Evolutionary conservation across 129 eudicot genomes (phyloP).

Genomic region (Arctium minus): DNA sequence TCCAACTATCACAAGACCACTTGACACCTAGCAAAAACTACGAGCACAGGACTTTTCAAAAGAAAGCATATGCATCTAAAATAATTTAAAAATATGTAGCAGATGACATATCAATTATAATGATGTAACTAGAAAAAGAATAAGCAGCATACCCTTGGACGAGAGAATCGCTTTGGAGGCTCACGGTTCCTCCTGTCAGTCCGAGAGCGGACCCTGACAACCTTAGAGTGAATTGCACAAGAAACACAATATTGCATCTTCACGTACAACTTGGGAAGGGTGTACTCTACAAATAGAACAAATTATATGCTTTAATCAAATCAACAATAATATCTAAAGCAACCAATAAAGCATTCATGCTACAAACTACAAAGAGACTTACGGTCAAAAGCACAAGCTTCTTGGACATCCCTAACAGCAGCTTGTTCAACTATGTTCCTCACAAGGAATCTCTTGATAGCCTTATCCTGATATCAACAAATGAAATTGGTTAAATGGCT

Average conservation of each 20-base stretch:
- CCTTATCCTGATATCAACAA: slow-evolving; percentile 52
- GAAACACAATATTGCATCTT: slow-evolving; percentile 79
- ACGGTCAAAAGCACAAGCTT: slow-evolving; percentile 79
- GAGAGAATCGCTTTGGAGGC: slow-evolving; percentile 74
- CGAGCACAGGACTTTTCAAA: neutral
- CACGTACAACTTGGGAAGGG: slow-evolving; percentile 70
- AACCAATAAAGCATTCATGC: neutral
- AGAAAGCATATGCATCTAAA: neutral
- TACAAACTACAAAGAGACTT: neutral
- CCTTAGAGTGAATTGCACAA: slow-evolving; percentile 82
- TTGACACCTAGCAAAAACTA: neutral
- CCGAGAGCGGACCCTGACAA: slow-evolving; percentile 59
- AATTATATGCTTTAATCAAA: neutral
- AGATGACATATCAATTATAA: neutral
- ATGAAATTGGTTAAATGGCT: neutral
- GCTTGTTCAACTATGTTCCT: slow-evolving; percentile 86
- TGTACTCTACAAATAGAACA: slow-evolving; percentile 35
- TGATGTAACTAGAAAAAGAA: neutral
- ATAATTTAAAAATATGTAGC: neutral
- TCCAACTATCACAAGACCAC: neutral
- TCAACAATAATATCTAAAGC: neutral
- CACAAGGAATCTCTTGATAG: slow-evolving; percentile 79
- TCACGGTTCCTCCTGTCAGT: slow-evolving; percentile 73
- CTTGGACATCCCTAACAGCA: slow-evolving; percentile 82
- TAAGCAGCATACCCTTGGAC: slow-evolving; percentile 52